Conservation (phyloP, 108 stramenopile genomes). For the Discostella stelligeroides region DNA sequence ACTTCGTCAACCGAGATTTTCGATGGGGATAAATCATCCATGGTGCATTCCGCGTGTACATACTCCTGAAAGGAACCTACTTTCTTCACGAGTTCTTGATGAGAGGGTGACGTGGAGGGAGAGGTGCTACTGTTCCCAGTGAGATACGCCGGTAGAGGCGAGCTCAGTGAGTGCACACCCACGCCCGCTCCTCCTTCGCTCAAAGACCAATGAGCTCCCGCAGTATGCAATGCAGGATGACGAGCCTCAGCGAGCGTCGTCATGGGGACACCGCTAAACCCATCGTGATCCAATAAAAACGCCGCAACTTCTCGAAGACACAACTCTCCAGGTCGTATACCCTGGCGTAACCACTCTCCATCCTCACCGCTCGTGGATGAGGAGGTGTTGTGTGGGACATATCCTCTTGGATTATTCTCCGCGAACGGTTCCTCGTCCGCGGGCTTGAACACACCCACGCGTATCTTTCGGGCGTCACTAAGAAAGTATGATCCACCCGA, state of each 20-base stretch:
- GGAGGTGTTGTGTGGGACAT: slow-evolving; percentile 50
- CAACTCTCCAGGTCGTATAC: slow-evolving; percentile 93
- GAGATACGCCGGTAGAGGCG: slow-evolving; percentile 3
- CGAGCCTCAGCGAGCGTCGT: slow-evolving; percentile 94
- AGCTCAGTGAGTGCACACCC: slow-evolving; percentile 73
- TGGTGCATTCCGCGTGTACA: slow-evolving; percentile 85
- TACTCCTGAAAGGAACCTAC: slow-evolving; percentile 95
- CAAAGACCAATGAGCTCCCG: slow-evolving; percentile 68
- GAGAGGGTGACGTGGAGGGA: not conserved
- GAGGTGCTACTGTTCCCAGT: slow-evolving; percentile 5
- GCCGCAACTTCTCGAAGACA: slow-evolving; percentile 97
- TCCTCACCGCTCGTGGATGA: slow-evolving; percentile 31
- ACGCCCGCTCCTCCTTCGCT: slow-evolving; percentile 82
- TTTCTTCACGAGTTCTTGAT: slow-evolving; percentile 60
- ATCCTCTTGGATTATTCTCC: slow-evolving; percentile 95
- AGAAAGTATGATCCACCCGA: slow-evolving; percentile 98
- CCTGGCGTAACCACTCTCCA: slow-evolving; percentile 72
- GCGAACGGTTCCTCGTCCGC: slow-evolving; percentile 98
- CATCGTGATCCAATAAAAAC: slow-evolving; percentile 90
- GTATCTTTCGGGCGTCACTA: slow-evolving; percentile 76
- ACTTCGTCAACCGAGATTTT: slow-evolving; percentile 87
- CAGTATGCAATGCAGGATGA: slow-evolving; percentile 88
- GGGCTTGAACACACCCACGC: slow-evolving; percentile 96
- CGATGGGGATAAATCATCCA: slow-evolving; percentile 92
- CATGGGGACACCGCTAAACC: slow-evolving; percentile 91